Evolutionary conservation across 306 rosid species (phyloP).

Genomic region (Vachellia collinsii): DNA sequence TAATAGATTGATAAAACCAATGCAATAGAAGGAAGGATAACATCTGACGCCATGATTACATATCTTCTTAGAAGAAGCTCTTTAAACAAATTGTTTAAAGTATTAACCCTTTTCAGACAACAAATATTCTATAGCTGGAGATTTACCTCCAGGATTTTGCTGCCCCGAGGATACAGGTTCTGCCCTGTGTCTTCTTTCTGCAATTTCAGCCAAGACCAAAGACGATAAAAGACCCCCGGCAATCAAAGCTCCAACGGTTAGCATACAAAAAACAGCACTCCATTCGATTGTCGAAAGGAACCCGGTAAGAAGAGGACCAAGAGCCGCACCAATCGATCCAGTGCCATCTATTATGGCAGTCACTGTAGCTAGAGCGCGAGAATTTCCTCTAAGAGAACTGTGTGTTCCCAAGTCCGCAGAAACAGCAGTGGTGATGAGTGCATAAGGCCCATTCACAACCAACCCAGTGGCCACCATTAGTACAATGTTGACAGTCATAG

Average conservation of each 20-base stretch:
- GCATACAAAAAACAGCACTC: constrained; percentile 73
- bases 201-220: constrained; percentile 60
- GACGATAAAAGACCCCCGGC: constrained; percentile 72
- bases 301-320: constrained; percentile 89
- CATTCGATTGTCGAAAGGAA: constrained; percentile 76
- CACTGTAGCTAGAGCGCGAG: constrained; percentile 88
- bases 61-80: neutral
- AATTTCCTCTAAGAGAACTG: constrained; percentile 73
- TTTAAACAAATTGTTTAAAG: neutral
- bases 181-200: constrained; percentile 45
- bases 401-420: constrained; percentile 93
- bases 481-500: constrained; percentile 57
- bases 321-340: constrained; percentile 84
- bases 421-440: constrained; percentile 90
- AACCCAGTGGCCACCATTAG: constrained; percentile 81
- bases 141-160: constrained; percentile 58
- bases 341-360: constrained; percentile 90
- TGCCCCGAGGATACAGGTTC: constrained; percentile 39
- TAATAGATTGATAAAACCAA: neutral
- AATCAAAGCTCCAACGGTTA: constrained; percentile 61
- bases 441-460: constrained; percentile 83
- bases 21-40: neutral
- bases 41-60: neutral
- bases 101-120: neutral
- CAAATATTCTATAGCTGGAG: neutral